Evolutionary conservation across 2,329 filamentous ascomycete genomes (phyloP).

Genomic region (Apiospora hydei): DNA sequence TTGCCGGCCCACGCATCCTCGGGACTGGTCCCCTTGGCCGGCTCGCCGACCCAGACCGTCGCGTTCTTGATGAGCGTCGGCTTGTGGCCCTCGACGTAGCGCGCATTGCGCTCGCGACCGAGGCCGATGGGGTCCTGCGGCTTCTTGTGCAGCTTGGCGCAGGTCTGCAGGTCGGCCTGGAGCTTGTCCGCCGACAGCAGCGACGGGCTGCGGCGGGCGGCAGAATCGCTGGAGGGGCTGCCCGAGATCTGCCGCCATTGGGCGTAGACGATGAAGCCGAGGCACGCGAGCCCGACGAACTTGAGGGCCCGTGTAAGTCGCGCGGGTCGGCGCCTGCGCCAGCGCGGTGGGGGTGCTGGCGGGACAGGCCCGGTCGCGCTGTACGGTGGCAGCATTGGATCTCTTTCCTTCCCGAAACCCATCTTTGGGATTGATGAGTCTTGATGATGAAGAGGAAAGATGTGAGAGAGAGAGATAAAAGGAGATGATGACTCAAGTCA

Average conservation of each 20-base stretch:
- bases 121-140: constrained; percentile 63
- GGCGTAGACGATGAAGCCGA: constrained; percentile 59
- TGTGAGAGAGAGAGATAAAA: neutral
- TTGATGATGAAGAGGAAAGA: neutral
- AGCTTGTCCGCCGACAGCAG: constrained; percentile 60
- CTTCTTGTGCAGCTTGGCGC: constrained; percentile 60
- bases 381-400: constrained; percentile 50
- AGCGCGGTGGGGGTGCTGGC: constrained; percentile 28
- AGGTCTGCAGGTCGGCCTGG: constrained; percentile 60
- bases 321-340: constrained; percentile 41
- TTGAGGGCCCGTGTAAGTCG: constrained; percentile 54
- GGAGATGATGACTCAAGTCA: neutral
- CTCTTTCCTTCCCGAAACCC: constrained; percentile 48
- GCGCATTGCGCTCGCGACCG: constrained; percentile 66
- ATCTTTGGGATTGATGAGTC: constrained; percentile 28
- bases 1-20: constrained; percentile 64
- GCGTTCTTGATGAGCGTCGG: constrained; percentile 72
- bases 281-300: constrained; percentile 52
- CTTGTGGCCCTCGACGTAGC: constrained; percentile 64
- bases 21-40: constrained; percentile 56
- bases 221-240: constrained; percentile 22
- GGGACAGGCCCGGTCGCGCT: constrained; percentile 42
- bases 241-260: constrained; percentile 53
- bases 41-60: constrained; percentile 71
- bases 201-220: constrained; percentile 26